A percentile compares a stretch with the other conserved stretches of the same genome.
Conservation (phyloP, 2,329 filamentous ascomycete species). For the Rhexocercosporidium sp. region DNA sequence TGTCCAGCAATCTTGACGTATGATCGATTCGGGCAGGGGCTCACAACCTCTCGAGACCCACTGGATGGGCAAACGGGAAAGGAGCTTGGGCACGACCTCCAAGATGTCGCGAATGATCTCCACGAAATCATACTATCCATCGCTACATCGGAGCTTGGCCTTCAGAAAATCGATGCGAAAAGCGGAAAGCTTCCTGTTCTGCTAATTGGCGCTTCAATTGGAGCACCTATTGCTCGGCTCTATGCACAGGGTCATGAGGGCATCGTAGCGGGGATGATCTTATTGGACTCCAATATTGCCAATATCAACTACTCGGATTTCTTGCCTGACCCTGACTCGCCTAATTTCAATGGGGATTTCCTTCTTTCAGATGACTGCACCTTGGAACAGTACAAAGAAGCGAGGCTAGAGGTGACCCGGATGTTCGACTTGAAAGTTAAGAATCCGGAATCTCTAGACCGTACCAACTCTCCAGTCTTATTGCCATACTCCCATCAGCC, state of each 20-base stretch:
- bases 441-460: conserved; percentile 42
- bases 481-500: conserved; percentile 37
- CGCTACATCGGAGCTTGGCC: conserved; percentile 21
- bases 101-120: conserved; percentile 39
- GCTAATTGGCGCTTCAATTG: conserved; percentile 42
- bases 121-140: conserved; percentile 39
- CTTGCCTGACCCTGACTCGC: conserved; percentile 38
- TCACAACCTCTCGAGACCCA: conserved; percentile 35
- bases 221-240: conserved; percentile 13
- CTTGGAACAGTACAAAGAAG: conserved; percentile 39
- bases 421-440: conserved; percentile 40
- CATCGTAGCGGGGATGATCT: conserved; percentile 39
- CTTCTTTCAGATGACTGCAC: conserved; percentile 33
- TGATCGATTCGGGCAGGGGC: conserved; percentile 40
- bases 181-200: conserved; percentile 32
- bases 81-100: conserved; percentile 40
- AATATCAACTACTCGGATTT: conserved; percentile 41
- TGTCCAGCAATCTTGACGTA: conserved; percentile 43
- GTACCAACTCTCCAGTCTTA: conserved; percentile 34
- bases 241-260: background rate
- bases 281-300: conserved; percentile 44
- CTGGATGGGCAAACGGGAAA: conserved; percentile 30
- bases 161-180: conserved; percentile 14
- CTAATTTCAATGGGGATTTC: conserved; percentile 33
- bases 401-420: conserved; percentile 35